Evolutionary conservation across 768 basidiomycete genomes (phyloP).

Genomic region (Dentipellis fragilis): DNA sequence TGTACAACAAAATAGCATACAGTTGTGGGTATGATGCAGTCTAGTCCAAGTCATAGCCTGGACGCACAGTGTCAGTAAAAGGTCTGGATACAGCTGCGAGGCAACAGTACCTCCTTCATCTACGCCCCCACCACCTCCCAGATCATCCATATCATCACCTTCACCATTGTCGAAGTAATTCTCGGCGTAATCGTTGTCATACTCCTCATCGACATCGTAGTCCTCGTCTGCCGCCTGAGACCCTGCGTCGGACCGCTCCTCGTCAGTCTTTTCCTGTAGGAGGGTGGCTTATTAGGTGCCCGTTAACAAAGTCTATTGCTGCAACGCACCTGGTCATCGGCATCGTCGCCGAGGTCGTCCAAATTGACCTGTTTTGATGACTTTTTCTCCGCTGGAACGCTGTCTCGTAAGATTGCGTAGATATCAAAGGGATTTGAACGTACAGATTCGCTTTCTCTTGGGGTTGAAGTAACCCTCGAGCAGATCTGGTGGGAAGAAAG

Average conservation of each 20-base stretch:
- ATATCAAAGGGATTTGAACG: not conserved
- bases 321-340: conserved; percentile 5
- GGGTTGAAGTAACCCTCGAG: conserved; percentile 78
- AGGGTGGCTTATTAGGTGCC: not conserved
- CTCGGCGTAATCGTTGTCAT: conserved; percentile 85
- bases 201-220: conserved; percentile 84
- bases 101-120: conserved; percentile 46
- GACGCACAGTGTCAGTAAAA: not conserved
- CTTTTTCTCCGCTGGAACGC: conserved; percentile 3
- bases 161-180: conserved; percentile 91
- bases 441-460: conserved; percentile 47
- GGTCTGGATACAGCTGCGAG: not conserved
- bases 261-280: conserved; percentile 56
- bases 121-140: conserved; percentile 59
- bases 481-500: conserved; percentile 71
- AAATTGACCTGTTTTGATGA: conserved; percentile 7
- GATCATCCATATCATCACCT: conserved; percentile 68
- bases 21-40: not conserved
- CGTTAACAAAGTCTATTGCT: not conserved
- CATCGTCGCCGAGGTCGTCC: conserved; percentile 10
- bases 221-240: conserved; percentile 61
- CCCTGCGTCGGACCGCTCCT: conserved; percentile 44
- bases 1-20: no score
- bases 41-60: not conserved
- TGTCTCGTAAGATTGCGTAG: not conserved